Base-by-base conservation (phyloP, 2,329 filamentous ascomycete species). In the Botrytis fabae region DNA sequence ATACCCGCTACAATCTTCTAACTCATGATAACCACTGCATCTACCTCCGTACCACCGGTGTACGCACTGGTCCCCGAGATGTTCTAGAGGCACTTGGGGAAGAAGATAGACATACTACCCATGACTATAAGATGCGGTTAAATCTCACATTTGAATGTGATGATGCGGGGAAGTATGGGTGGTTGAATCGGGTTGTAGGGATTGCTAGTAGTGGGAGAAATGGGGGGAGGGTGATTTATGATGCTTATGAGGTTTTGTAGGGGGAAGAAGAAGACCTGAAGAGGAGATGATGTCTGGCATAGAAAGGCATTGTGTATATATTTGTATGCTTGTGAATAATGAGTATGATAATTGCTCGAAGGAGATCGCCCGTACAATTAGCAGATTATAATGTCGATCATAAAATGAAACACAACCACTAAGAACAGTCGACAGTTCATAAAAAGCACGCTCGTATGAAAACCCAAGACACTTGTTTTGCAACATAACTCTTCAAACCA, bases 141-240 rank as follows among this genome's bases (percentile, higher is more conserved):
- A 70, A 80, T 66, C 66, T 80, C 54, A 79, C 73, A 5, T 76
- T 80, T 63, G 79, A 80, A 69, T 79, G 76, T 42, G 79, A 78
- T 8, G 77, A 79, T 73, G 35, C 1, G 10, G 57, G 64, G 51
- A 73, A 77, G 69, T 81, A 81, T 63, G 74, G 74, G 38, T 80
- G 79, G 78, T 71, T 81, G 35, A 81, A 75, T 73, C 66, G 68
- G 10, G 62, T 73, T 40, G 68, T 73, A n/a, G 60, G 64, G n/a
- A 38, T 75, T 65, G 73, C 54, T n/a, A 76, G 73, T 69, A 62
- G 42, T n/a, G 72, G 69, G 38, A 72, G 75, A 42, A 72, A 75
- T 66, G 61, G 70, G 28, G 46, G 16, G 9, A 73, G 48, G 38
- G 71, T 74, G 38, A 75, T 76, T 69, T 74, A 73, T 75, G 73